Percentiles rank a stretch among this genome's conserved stretches.
Evolutionary conservation across 148 eudicot species (phyloP).

Genomic region (Nyssa sinensis): DNA sequence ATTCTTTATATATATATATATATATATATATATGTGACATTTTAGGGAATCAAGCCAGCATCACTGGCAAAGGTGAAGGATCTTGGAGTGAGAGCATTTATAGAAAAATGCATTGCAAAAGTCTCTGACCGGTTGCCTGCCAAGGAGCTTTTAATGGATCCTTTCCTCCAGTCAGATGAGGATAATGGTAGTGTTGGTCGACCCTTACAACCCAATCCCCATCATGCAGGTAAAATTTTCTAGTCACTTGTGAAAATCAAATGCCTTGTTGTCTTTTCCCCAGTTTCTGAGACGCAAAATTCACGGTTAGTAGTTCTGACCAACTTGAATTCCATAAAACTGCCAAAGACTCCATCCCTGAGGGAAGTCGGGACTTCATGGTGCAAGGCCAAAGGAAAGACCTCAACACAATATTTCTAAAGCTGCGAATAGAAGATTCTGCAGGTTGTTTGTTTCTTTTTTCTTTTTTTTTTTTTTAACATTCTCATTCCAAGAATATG

Average conservation of each 20-base stretch:
- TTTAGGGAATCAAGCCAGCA: constrained; percentile 77
- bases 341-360: constrained; percentile 34
- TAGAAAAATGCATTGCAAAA: constrained; percentile 81
- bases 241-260: neutral
- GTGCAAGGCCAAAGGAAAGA: constrained; percentile 87
- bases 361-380: constrained; percentile 53
- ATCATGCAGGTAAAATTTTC: constrained; percentile 42
- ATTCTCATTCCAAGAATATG: neutral
- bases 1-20: no score
- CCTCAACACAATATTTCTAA: constrained; percentile 67
- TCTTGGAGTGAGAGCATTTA: constrained; percentile 63
- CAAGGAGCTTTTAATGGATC: constrained; percentile 63
- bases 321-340: constrained; percentile 12
- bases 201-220: constrained; percentile 30
- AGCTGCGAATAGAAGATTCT: constrained; percentile 75
- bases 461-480: neutral
- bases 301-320: constrained; percentile 36
- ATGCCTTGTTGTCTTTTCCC: neutral
- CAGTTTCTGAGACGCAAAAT: constrained; percentile 10
- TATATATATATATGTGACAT: no score
- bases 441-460: constrained; percentile 51
- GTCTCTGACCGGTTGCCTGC: constrained; percentile 72
- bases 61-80: constrained; percentile 72
- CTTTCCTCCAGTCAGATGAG: constrained; percentile 63
- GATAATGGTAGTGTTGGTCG: constrained; percentile 35